Percentiles rank a stretch among this genome's conserved stretches.
These are phyloP conservation scores for Plicaturopsis crispa DNA, from an alignment of 768 basidiomycete species.

Conservation along the genomic window DNA sequence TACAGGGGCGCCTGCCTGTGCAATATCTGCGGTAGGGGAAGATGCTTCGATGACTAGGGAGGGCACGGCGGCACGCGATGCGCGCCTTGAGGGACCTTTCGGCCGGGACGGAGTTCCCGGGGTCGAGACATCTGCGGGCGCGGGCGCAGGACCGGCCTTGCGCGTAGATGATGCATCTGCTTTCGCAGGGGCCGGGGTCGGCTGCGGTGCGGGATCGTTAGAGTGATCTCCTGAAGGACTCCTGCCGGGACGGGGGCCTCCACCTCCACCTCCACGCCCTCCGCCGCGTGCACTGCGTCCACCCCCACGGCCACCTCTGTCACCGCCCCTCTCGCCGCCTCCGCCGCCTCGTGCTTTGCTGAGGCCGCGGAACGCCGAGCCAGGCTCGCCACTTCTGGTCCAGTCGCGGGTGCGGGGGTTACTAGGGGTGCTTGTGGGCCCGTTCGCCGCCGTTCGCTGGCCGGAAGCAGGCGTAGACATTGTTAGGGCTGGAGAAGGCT, in stretches of 20 bases:
- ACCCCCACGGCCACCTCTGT: slow-evolving; percentile 27
- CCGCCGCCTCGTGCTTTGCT: slow-evolving; percentile 26
- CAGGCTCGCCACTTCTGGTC: slow-evolving; percentile 38
- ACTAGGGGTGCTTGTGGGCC: slow-evolving; percentile 19
- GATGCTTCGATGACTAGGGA: slow-evolving; percentile 16
- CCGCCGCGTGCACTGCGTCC: slow-evolving; percentile 11
- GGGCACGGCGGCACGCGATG: slow-evolving; percentile 22
- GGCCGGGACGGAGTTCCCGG: slow-evolving; percentile 16
- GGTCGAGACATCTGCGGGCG: slow-evolving; percentile 7
- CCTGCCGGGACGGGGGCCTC: slow-evolving; percentile 17
- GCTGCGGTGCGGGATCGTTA: slow-evolving; percentile 13
- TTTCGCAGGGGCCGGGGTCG: slow-evolving; percentile 9
- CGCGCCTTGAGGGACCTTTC: slow-evolving; percentile 25
- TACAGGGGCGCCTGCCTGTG: slow-evolving; percentile 22
- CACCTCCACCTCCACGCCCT: slow-evolving; percentile 21
- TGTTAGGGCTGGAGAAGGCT: no score
- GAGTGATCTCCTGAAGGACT: slow-evolving; percentile 18
- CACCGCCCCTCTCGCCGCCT: slow-evolving; percentile 21
- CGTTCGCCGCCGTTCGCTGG: slow-evolving; percentile 14
- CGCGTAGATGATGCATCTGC: slow-evolving; percentile 7
- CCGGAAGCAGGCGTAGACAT: slow-evolving; percentile 38
- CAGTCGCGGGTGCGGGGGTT: slow-evolving; percentile 33
- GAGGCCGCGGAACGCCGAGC: slow-evolving; percentile 38
- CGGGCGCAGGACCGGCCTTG: slow-evolving; percentile 13
- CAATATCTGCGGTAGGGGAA: slow-evolving; percentile 13